Conservation (phyloP, 1,284 basidiomycete genomes). For the Ustilago cynodontis region DNA sequence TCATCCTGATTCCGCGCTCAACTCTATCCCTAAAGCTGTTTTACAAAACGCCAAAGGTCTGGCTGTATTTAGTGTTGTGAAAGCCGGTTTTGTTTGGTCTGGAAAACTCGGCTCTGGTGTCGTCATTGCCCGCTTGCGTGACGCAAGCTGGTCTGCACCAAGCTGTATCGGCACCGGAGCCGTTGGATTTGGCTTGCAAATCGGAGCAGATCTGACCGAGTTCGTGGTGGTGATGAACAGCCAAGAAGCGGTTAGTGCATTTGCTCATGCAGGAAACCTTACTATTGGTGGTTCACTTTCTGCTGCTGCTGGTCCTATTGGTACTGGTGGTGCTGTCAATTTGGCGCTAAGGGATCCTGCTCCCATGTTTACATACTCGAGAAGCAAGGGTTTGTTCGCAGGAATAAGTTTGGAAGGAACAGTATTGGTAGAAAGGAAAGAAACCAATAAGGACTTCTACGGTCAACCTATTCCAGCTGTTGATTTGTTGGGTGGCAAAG, state of each 20-base stretch:
- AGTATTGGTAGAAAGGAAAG: conserved; percentile 91
- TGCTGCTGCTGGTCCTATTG: conserved; percentile 77
- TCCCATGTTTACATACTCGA: conserved; percentile 96
- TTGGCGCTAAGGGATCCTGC: conserved; percentile 89
- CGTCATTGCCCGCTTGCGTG: conserved; percentile 91
- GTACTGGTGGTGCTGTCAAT: conserved; percentile 91
- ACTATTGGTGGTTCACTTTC: conserved; percentile 80
- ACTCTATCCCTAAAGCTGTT: conserved; percentile 94
- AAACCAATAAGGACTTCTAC: conserved; percentile 83
- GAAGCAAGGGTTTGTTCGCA: conserved; percentile 94
- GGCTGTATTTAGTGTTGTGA: conserved; percentile 92
- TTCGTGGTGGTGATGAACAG: conserved; percentile 91
- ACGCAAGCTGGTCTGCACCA: conserved; percentile 97
- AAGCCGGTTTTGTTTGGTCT: conserved; percentile 89
- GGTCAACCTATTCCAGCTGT: conserved; percentile 88
- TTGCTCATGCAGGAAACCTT: conserved; percentile 93
- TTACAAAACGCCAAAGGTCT: conserved; percentile 84
- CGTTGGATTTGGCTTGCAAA: conserved; percentile 93
- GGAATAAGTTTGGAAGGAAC: conserved; percentile 96
- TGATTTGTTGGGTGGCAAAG: conserved; percentile 90
- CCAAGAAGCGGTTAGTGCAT: conserved; percentile 93
- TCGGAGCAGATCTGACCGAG: conserved; percentile 76
- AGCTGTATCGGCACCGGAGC: conserved; percentile 94
- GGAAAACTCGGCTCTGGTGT: conserved; percentile 95
- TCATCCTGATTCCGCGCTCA: conserved; percentile 89